A percentile compares a stretch with the other conserved stretches of the same genome.
These are phyloP conservation scores for Blumeria graminis DNA, from an alignment of 2,329 filamentous ascomycete genomes.

Conservation along the genomic window DNA sequence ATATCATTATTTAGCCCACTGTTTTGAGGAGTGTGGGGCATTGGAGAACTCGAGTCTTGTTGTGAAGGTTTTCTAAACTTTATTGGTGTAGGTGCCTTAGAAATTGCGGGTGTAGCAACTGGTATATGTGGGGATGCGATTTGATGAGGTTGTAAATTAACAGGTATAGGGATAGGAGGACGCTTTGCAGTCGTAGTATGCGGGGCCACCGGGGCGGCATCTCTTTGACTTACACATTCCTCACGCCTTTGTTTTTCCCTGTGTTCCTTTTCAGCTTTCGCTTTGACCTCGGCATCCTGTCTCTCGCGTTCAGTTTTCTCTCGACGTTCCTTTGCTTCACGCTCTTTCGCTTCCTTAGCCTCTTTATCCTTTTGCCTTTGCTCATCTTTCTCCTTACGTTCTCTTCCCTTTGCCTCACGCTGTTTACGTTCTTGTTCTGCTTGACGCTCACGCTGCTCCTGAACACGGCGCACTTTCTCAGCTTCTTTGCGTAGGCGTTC, in stretches of 20 bases:
- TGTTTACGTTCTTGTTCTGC: constrained; percentile 67
- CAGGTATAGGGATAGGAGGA: constrained; percentile 22
- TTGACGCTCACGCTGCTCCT: constrained; percentile 69
- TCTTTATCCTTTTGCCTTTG: constrained; percentile 60
- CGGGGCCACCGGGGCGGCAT: constrained; percentile 17
- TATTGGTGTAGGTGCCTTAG: constrained; percentile 61
- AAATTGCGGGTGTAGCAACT: constrained; percentile 54
- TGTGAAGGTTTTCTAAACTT: constrained; percentile 47
- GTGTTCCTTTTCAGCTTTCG: constrained; percentile 19
- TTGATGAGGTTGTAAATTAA: constrained; percentile 34
- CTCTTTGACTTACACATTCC: constrained; percentile 17
- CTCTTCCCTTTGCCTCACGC: constrained; percentile 53
- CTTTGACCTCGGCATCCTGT: constrained; percentile 30
- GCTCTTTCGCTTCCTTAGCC: constrained; percentile 39
- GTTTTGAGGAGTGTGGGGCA: constrained; percentile 43
- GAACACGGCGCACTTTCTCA: constrained; percentile 52
- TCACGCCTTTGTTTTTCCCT: constrained; percentile 26
- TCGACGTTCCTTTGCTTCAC: constrained; percentile 28
- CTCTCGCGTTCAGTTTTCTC: constrained; percentile 34
- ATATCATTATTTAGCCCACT: constrained; percentile 28
- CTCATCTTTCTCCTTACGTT: constrained; percentile 69
- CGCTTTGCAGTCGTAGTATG: constrained; percentile 17
- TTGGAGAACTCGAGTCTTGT: constrained; percentile 45
- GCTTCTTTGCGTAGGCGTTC: constrained; percentile 65
- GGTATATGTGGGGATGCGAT: constrained; percentile 59